These are phyloP conservation scores for Tothia fuscella DNA, from an alignment of 2,329 filamentous ascomycete genomes.

Conservation along the genomic window DNA sequence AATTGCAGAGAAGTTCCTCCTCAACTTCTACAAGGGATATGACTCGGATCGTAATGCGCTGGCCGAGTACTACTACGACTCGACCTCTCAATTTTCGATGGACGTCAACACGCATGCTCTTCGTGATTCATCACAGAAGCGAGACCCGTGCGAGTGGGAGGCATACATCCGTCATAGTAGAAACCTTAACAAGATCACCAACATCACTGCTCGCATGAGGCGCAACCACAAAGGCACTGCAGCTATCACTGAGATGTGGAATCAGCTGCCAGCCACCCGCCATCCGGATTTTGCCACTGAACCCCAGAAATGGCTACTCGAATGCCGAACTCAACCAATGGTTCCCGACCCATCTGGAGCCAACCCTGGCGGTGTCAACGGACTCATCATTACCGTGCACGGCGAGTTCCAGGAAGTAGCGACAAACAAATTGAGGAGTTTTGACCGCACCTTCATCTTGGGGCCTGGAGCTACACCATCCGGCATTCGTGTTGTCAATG, in stretches of 20 bases:
- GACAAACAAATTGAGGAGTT: slow-evolving; percentile 51
- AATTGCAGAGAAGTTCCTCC: slow-evolving; percentile 64
- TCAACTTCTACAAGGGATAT: slow-evolving; percentile 60
- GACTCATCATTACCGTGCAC: slow-evolving; percentile 67
- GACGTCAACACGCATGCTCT: slow-evolving; percentile 55
- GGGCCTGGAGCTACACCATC: slow-evolving; percentile 55
- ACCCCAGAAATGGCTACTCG: slow-evolving; percentile 65
- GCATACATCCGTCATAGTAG: slow-evolving; percentile 66
- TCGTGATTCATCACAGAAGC: slow-evolving; percentile 30
- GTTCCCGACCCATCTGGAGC: slow-evolving; percentile 57
- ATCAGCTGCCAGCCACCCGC: slow-evolving; percentile 55
- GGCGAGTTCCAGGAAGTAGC: slow-evolving; percentile 74
- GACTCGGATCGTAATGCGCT: slow-evolving; percentile 58
- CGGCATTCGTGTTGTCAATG: slow-evolving; percentile 64
- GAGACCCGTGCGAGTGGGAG: slow-evolving; percentile 57
- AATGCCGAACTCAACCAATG: slow-evolving; percentile 63
- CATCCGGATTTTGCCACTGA: slow-evolving; percentile 61
- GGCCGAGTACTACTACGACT: slow-evolving; percentile 60
- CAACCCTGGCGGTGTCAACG: slow-evolving; percentile 56
- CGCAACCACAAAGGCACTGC: slow-evolving; percentile 50
- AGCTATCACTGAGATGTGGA: slow-evolving; percentile 57
- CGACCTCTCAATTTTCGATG: slow-evolving; percentile 61
- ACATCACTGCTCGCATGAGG: slow-evolving; percentile 47
- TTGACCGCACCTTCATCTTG: slow-evolving; percentile 69
- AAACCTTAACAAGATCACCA: slow-evolving; percentile 60